These are phyloP conservation scores for Cladochytrium replicatum DNA, from an alignment of 192 early-diverging fungal species.

Conservation along the genomic window DNA sequence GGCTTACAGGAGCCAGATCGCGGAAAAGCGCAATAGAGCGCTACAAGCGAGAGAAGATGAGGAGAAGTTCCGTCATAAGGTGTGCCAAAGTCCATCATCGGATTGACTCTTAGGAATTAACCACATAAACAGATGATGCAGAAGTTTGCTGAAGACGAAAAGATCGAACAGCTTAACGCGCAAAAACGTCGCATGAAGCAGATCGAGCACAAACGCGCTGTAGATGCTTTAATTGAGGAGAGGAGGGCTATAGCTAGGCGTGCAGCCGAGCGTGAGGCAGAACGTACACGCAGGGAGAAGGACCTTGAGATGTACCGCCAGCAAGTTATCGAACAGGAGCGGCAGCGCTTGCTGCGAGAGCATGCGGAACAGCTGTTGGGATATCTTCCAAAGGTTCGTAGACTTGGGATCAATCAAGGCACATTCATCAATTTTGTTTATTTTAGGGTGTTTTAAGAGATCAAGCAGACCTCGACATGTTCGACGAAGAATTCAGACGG, in stretches of 20 bases:
- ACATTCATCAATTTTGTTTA: slow-evolving; percentile 2
- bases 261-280: slow-evolving; percentile 23
- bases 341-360: slow-evolving; percentile 48
- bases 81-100: slow-evolving; percentile 8
- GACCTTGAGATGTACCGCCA: slow-evolving; percentile 39
- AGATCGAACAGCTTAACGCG: slow-evolving; percentile 43
- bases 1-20: slow-evolving; percentile 43
- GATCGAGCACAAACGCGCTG: slow-evolving; percentile 45
- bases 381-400: slow-evolving; percentile 42
- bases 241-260: slow-evolving; percentile 23
- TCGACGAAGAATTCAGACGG: slow-evolving; percentile 45
- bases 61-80: slow-evolving; percentile 35
- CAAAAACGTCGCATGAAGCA: slow-evolving; percentile 46
- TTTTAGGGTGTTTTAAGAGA: slow-evolving; percentile 49
- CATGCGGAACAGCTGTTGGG: slow-evolving; percentile 46
- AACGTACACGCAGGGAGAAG: slow-evolving; percentile 23
- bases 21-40: slow-evolving; percentile 30
- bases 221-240: slow-evolving; percentile 46
- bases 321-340: slow-evolving; percentile 49
- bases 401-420: neutral
- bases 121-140: slow-evolving; percentile 33
- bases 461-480: slow-evolving; percentile 43
- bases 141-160: slow-evolving; percentile 49
- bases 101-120: neutral
- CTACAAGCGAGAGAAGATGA: slow-evolving; percentile 37